Percentiles rank a stretch among this genome's conserved stretches.
Conservation (phyloP, 495 filamentous ascomycete genomes). For the Penicillium paradoxum region DNA sequence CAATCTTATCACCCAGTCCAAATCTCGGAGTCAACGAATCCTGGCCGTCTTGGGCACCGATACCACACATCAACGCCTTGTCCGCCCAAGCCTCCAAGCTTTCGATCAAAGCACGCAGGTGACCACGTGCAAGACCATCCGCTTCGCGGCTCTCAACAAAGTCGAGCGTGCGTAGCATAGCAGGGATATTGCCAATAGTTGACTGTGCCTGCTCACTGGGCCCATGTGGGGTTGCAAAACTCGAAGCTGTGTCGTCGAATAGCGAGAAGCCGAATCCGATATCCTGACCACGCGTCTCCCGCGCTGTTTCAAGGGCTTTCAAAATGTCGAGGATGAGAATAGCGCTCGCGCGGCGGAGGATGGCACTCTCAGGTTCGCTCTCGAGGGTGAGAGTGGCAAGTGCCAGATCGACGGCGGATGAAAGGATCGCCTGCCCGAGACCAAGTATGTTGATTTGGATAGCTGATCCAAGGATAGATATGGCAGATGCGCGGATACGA, state of each 20-base stretch:
- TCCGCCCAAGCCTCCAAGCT: conserved; percentile 67
- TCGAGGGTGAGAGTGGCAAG: conserved; percentile 65
- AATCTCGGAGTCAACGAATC: conserved; percentile 19
- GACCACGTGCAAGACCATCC: conserved; percentile 68
- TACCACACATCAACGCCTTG: conserved; percentile 46
- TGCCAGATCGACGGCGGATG: conserved; percentile 60
- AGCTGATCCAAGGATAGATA: conserved; percentile 63
- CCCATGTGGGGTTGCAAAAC: not conserved
- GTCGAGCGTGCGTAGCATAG: conserved; percentile 56
- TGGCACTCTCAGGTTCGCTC: conserved; percentile 55
- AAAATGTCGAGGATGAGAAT: conserved; percentile 64
- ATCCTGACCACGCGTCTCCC: conserved; percentile 37
- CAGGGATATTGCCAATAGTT: conserved; percentile 50
- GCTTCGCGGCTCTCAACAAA: conserved; percentile 65
- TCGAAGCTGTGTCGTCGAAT: conserved; percentile 15
- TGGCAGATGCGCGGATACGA: conserved; percentile 68
- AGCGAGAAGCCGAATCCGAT: conserved; percentile 59
- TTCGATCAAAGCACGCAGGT: conserved; percentile 66
- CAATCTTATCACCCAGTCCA: conserved; percentile 35
- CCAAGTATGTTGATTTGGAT: conserved; percentile 63
- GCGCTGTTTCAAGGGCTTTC: conserved; percentile 55
- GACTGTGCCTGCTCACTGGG: conserved; percentile 10
- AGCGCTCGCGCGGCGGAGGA: conserved; percentile 68
- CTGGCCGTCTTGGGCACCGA: conserved; percentile 23
- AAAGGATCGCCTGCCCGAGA: conserved; percentile 50